Evolutionary conservation across 805 yeast genomes (phyloP), one percentile per base, ranked within the genome.

Genomic region (Lipomyces yamanashiensis): DNA sequence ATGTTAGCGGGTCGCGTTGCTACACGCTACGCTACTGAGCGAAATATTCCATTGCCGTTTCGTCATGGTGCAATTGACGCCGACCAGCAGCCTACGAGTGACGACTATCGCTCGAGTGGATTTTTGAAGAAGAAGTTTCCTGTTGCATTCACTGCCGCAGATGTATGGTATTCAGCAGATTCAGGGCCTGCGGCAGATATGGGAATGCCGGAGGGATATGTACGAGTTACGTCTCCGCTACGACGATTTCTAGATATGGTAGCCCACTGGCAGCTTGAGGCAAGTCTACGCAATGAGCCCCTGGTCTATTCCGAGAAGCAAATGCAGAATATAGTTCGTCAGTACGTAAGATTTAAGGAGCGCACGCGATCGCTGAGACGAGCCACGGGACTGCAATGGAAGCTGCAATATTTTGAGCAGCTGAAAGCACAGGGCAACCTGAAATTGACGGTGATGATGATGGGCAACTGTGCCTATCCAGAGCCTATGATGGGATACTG

Each of bases 221-320:
- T 88, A 5, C 88, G 90, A 19, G 87, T 89, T 8, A 92, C 98
- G 0, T 92, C 98, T 0, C 98, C 99, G 1, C 78, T 95, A 67
- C 81, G 98, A 73, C 79, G 98, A 67, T 88, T 84, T 68, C 86
- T 88, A 7, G 98, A 93, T 74, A 75, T 92, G 64, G 74, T 92
- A 8, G 87, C 87, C 71, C 98, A 92, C 71, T 84, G 92, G 84
- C 93, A 89, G 70, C 66, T 90, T 1, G 87, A 85, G 60, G 73
- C 84, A 0, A 74, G 71, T 59, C 61, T 87, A 15, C 67, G 66
- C 2, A 67, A 66, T 15, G 73, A 69, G 40, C 70, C 1, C 10
- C 53, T 56, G 7, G 58, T 60, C 17, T 65, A 72, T 54, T 13
- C 60, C 12, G 44, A 33, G 2, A 4, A 8, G 0, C 54, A 62